Percentiles rank a stretch among this genome's conserved stretches.
Conservation (phyloP, 805 yeast species). For the Starmera dryadoides region DNA sequence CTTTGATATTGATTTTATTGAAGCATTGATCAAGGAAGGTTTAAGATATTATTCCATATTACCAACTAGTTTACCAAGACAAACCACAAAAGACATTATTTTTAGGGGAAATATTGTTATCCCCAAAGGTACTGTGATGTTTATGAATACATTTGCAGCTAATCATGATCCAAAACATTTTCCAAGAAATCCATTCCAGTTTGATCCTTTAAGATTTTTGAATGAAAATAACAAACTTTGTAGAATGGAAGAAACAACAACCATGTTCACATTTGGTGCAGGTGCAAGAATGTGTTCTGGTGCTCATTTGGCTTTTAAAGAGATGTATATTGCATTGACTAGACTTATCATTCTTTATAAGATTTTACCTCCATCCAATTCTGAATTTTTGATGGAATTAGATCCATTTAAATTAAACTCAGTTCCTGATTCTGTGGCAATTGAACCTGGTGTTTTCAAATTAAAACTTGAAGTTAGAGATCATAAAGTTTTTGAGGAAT, state of each 20-base stretch:
- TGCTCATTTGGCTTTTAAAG: slow-evolving; percentile 52
- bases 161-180: slow-evolving; percentile 51
- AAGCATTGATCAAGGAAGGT: slow-evolving; percentile 57
- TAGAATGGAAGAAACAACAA: slow-evolving; percentile 5
- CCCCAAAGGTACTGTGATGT: slow-evolving; percentile 48
- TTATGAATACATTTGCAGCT: slow-evolving; percentile 66
- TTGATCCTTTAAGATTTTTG: slow-evolving; percentile 49
- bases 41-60: slow-evolving; percentile 56
- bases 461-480: slow-evolving; percentile 27
- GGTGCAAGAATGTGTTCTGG: slow-evolving; percentile 76
- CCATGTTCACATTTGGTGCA: slow-evolving; percentile 53
- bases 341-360: slow-evolving; percentile 46
- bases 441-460: slow-evolving; percentile 46
- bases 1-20: slow-evolving; percentile 38
- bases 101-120: slow-evolving; percentile 31
- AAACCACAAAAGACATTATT: slow-evolving; percentile 43
- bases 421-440: slow-evolving; percentile 51
- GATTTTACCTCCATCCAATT: slow-evolving; percentile 33
- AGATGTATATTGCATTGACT: slow-evolving; percentile 51
- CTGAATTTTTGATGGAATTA: slow-evolving; percentile 28
- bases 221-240: slow-evolving; percentile 17
- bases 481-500: not conserved
- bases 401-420: slow-evolving; percentile 46
- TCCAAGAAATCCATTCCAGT: slow-evolving; percentile 32
- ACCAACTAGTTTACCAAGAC: slow-evolving; percentile 61